phyloP scores from a whole-genome alignment of 257 asterid genomes.

The Solanum clarkiae region DNA sequence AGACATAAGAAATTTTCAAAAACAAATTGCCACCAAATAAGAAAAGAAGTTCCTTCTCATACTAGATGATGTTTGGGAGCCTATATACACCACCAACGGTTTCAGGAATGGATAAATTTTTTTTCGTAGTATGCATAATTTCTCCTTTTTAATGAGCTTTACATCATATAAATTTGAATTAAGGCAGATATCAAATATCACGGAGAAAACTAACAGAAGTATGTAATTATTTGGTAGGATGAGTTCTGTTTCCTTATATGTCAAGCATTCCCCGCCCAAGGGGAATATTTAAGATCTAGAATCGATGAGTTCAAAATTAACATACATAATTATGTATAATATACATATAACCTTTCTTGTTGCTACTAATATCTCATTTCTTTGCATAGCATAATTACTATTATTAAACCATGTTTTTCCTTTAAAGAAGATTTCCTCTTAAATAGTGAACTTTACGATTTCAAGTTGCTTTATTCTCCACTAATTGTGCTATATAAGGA shows the following conservation, averaged over 20 bases:
- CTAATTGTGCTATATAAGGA: neutral
- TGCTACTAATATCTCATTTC: neutral
- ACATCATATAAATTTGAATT: too few relatives aligned
- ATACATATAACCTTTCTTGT: neutral
- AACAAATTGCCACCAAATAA: too few relatives aligned
- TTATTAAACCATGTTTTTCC: neutral
- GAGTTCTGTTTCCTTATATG: too few relatives aligned
- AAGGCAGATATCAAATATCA: neutral
- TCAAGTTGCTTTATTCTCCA: neutral
- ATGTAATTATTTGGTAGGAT: neutral
- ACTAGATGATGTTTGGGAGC: too few relatives aligned
- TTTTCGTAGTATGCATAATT: too few relatives aligned
- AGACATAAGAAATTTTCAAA: too few relatives aligned
- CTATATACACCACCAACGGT: too few relatives aligned
- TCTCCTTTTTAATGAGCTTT: too few relatives aligned
- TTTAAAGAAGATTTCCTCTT: neutral
- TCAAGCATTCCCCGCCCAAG: neutral
- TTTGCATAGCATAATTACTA: neutral
- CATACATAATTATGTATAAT: too few relatives aligned
- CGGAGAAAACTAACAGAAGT: neutral
- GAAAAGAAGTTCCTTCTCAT: too few relatives aligned
- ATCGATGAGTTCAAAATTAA: too few relatives aligned
- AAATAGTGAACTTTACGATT: neutral
- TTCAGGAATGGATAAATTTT: too few relatives aligned
- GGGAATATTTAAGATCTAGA: neutral